Evolutionary conservation across 2,329 filamentous ascomycete species (phyloP), one percentile per base, ranked within the genome.

Genomic region (Colletotrichum lentis): DNA sequence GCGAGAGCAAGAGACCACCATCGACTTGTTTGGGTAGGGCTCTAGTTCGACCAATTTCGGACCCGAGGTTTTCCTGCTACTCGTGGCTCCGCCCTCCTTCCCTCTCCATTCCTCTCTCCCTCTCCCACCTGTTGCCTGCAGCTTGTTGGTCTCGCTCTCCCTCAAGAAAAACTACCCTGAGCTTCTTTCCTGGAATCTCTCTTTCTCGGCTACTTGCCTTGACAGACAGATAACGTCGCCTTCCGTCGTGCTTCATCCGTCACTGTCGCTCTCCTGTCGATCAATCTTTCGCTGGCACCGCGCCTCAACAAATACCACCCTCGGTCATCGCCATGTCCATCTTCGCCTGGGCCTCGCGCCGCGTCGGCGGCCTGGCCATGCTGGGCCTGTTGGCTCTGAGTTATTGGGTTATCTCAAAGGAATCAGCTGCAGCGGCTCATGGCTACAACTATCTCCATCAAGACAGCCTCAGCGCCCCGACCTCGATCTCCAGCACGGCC

Each of bases 301-400:
- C 54, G 55, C 49, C 43, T 44, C 50, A 58, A 27, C 22, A 50
- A 60, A 49, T 55, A 35, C 18, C 12, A 47, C 20, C 49, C 39
- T 58, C 52, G 52, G 56, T 69, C 73, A 69, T 69, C 73, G 72
- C 46, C 69, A 88, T 88, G 86, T 81, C 83, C 68, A 72, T 87
- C 70, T 84, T 88, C 72, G 74, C 73, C 44, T 88, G 86, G 86
- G 82, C 81, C 69, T 80, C 84, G 71, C 82, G 82, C 73, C 81
- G 86, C 71, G 81, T 80, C 39, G 86, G 85, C 66, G 86, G 86
- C 62, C 73, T 88, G 69, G 85, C 83, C 71, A 85, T 87, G 80
- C 75, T 88, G 31, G 74, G 75, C 46, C 76, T 86, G 61, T 71
- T 85, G 64, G 73, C 73, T 47, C 80, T 88, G 64, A 84, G 82